These are phyloP conservation scores for Rosa multiflora DNA, from an alignment of 306 rosid species.

Conservation along the genomic window DNA sequence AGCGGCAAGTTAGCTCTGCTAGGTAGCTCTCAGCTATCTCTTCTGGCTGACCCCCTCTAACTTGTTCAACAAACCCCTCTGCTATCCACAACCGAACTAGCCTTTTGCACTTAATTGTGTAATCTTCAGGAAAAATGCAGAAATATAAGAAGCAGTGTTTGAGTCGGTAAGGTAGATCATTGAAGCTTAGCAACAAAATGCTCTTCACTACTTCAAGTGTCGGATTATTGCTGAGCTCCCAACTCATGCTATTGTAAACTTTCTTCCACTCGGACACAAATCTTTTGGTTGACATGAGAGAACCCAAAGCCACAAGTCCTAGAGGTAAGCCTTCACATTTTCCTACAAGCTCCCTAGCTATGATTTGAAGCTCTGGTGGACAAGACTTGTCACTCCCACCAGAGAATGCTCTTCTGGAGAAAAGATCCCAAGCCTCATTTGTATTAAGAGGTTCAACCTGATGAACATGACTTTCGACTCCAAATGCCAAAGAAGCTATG, in stretches of 20 bases:
- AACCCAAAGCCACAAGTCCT: conserved; percentile 21
- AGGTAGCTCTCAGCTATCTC: conserved; percentile 11
- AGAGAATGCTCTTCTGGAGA: conserved; percentile 18
- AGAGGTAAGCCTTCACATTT: conserved; percentile 27
- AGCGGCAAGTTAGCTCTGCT: conserved; percentile 3
- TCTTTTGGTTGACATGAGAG: conserved; percentile 15
- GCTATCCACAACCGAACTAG: conserved; percentile 19
- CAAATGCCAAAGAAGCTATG: conserved; percentile 12
- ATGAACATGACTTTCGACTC: conserved; percentile 8
- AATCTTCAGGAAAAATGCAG: conserved; percentile 18
- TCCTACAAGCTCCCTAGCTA: conserved; percentile 4
- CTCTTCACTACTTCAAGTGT: conserved; percentile 7
- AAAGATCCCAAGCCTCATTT: conserved; percentile 15
- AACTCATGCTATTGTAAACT: conserved; percentile 11
- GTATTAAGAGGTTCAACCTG: neutral
- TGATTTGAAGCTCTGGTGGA: neutral
- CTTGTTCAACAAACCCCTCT: conserved; percentile 10
- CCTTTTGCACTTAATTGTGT: neutral
- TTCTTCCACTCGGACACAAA: conserved; percentile 14
- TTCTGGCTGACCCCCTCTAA: neutral
- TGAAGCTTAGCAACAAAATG: conserved; percentile 24
- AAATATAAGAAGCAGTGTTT: conserved; percentile 22
- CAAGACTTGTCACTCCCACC: neutral
- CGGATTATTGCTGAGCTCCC: conserved; percentile 22
- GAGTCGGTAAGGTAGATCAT: neutral